Evolutionary conservation across 2,329 filamentous ascomycete species (phyloP), one percentile per base, ranked within the genome.

Genomic region (Cladorrhinum sp.): DNA sequence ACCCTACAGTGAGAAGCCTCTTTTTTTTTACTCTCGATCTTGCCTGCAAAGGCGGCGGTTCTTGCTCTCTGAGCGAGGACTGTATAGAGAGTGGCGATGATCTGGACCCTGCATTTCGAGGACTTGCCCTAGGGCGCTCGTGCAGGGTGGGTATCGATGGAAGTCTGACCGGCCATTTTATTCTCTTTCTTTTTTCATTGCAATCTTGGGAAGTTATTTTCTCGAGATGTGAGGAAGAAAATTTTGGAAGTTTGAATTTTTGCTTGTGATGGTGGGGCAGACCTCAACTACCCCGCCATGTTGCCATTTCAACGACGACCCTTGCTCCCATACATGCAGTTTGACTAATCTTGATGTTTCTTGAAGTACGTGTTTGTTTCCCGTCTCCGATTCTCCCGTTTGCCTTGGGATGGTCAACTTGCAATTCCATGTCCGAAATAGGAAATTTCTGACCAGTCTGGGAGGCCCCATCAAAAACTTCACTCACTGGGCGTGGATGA

Each of bases 61-160:
- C n/a, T n/a, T n/a, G n/a, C n/a, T 52, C 59, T 46, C 62, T 58
- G 65, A 48, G 66, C 66, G 62, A 48, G 63, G 68, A 75, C 83
- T 88, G 87, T 90, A 90, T 86, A 93, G 89, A 88, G 85, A 87
- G 88, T 87, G 88, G 87, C 92, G 89, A 95, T 95, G 92, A 96
- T 95, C 91, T 95, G 89, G 82, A 87, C 89, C 90, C 88, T 78
- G 82, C 75, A 57, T 81, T 74, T 73, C 65, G 79, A 75, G 79
- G 82, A 87, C 83, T 84, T 85, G 87, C 86, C 86, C 87, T 93
- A 79, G 90, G 89, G 87, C 89, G 84, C 84, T 80, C 78, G 80
- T 79, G 78, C 80, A 80, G 89, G 89, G 89, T 90, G 90, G 90
- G 89, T 86, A 83, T 84, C 81, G 89, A 89, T 82, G 89, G 88